Evolutionary conservation across 805 yeast species (phyloP), one percentile per base, ranked within the genome.

Genomic region (Candida anglica): DNA sequence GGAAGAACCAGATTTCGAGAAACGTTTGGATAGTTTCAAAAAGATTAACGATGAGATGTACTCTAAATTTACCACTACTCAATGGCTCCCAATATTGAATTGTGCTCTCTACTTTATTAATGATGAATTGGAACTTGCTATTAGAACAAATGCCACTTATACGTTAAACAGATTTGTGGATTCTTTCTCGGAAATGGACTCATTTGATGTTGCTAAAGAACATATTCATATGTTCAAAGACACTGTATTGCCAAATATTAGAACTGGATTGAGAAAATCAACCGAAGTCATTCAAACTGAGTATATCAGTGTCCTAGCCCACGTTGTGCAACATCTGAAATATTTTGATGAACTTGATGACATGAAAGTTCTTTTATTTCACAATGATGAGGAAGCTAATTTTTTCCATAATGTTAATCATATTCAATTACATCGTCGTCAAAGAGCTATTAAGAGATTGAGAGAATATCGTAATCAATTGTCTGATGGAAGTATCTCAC

Each of bases 371-470:
- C 59, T 91, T 25, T 57, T 81, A 1, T 71, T 65, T 47, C 45
- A 47, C 15, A 81, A 80, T 27, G 94, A 87, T 46, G 91, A 81
- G 23, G 97, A 88, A 47, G 83, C 87, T 3, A 81, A 86, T 56
- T 84, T 86, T 51, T 86, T 86, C 58, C 53, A 62, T 27, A 87
- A 88, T 47, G 69, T 93, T 30, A 73, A 71, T 39, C 96, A 91
- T 55, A 79, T 91, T 23, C 98, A 91, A 61, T 48, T 82, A 7
- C 87, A 82, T 50, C 77, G 95, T 60, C 81, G 96, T 47, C 88
- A 84, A 55, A 73, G 88, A 47, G 95, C 98, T 0, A 69, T 91
- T 15, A 73, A 77, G 47, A 71, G 84, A 38, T 58, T 89, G 19
- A 70, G 71, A 8, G 77, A 68, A 4, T 47, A 69, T 27, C 72